A percentile compares a stretch with the other conserved stretches of the same genome.
These are phyloP conservation scores for Mycena albidolilacea DNA, from an alignment of 768 basidiomycete species.

Conservation along the genomic window DNA sequence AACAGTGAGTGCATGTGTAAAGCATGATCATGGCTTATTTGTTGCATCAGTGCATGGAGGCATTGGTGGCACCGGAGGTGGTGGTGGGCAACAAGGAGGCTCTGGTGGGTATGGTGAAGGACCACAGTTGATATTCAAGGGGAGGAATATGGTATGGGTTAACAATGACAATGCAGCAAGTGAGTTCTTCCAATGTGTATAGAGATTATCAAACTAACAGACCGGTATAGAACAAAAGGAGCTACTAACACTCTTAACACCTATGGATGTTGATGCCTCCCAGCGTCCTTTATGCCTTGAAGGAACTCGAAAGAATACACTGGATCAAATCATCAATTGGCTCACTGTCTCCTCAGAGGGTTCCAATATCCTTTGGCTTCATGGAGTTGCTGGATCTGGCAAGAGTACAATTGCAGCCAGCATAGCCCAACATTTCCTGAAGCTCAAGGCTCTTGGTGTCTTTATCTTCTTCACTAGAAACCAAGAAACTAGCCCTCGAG, in stretches of 20 bases:
- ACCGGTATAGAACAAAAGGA: not conserved
- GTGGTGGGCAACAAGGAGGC: not conserved
- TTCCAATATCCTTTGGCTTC: slow-evolving; percentile 6
- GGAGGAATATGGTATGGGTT: not conserved
- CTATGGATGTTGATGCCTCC: slow-evolving; percentile 6
- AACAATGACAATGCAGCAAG: not conserved
- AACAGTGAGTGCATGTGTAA: not conserved
- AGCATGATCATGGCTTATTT: not conserved
- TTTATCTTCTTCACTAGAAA: slow-evolving; percentile 5
- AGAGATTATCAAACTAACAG: too few species aligned
- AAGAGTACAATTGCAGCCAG: not conserved
- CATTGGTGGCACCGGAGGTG: not conserved
- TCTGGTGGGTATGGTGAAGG: slow-evolving; percentile 2
- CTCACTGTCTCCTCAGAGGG: slow-evolving; percentile 7
- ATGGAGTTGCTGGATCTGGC: not conserved
- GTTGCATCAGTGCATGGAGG: not conserved
- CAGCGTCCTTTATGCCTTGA: slow-evolving; percentile 6
- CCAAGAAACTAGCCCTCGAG: slow-evolving; percentile 1
- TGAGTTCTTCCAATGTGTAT: not conserved
- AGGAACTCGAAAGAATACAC: slow-evolving; percentile 6
- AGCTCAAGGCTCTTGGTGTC: slow-evolving; percentile 3
- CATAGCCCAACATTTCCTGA: not conserved
- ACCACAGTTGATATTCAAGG: not conserved
- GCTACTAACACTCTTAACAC: not conserved
- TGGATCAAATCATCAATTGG: not conserved